A percentile compares a stretch with the other conserved stretches of the same genome.
These are phyloP conservation scores for Neurospora sp. DNA, from an alignment of 495 filamentous ascomycete species.

Conservation along the genomic window DNA sequence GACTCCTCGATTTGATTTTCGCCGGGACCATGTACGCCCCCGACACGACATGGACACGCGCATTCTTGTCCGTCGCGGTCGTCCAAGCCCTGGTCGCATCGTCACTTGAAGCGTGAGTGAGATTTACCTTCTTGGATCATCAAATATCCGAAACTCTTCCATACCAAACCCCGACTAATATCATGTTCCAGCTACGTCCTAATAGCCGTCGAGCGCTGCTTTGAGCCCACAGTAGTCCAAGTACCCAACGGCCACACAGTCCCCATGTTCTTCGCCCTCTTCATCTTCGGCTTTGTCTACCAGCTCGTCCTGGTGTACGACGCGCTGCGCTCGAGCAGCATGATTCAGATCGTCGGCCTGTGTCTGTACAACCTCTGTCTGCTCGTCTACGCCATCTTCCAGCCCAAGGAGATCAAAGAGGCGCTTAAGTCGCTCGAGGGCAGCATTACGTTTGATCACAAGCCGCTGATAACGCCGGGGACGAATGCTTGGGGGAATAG, in stretches of 20 bases:
- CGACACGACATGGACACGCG: background rate
- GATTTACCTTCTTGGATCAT: background rate
- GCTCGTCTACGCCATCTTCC: background rate
- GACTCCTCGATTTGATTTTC: background rate
- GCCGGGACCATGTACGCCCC: background rate
- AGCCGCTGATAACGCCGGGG: background rate
- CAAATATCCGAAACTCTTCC: too few species aligned
- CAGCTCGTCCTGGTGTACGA: background rate
- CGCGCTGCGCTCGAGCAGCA: background rate
- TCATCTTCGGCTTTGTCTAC: background rate
- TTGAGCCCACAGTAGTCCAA: background rate
- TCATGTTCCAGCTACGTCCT: background rate
- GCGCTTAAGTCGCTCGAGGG: background rate
- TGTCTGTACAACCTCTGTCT: background rate
- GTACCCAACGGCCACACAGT: background rate
- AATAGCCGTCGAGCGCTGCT: background rate
- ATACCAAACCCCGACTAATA: background rate
- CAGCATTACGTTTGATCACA: background rate
- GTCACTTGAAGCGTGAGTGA: background rate
- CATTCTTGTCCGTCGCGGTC: background rate
- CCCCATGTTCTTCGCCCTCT: background rate
- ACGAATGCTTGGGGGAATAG: background rate
- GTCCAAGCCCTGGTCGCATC: background rate
- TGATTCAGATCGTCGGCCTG: background rate
- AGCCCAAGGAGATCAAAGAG: background rate